Evolutionary conservation across 441 rosid species (phyloP).

Genomic region (Arabidopsis lyrata): DNA sequence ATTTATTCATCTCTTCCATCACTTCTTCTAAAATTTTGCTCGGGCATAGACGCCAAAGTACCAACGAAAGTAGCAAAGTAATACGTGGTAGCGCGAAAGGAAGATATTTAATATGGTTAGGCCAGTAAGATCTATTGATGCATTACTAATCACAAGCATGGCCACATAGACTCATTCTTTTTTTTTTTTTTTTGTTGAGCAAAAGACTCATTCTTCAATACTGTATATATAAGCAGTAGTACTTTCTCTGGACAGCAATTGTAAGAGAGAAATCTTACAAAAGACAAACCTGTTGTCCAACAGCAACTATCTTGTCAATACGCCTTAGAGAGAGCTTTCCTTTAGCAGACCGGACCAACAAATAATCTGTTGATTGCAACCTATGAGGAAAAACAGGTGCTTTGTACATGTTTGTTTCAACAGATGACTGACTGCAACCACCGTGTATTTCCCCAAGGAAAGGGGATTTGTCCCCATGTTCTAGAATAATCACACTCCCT

Average conservation of each 20-base stretch:
- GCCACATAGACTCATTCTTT: neutral
- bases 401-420: constrained; percentile 88
- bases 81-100: neutral
- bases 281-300: constrained; percentile 83
- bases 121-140: neutral
- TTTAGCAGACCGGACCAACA: constrained; percentile 63
- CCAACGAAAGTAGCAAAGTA: neutral
- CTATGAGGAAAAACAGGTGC: constrained; percentile 83
- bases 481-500: constrained; percentile 71
- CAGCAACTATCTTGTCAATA: constrained; percentile 79
- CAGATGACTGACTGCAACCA: constrained; percentile 73
- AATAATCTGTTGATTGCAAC: constrained; percentile 76
- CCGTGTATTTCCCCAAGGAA: constrained; percentile 85
- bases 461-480: constrained; percentile 85
- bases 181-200: no score
- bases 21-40: constrained; percentile 1
- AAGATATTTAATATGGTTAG: neutral
- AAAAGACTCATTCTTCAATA: neutral
- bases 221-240: neutral
- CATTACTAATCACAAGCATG: neutral
- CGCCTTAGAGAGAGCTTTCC: constrained; percentile 60
- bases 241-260: neutral
- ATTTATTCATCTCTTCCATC: constrained; percentile 10
- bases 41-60: neutral
- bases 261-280: constrained; percentile 1